Base-by-base conservation (phyloP, 148 eudicot genomes). In the Salicornia ramosissima region DNA sequence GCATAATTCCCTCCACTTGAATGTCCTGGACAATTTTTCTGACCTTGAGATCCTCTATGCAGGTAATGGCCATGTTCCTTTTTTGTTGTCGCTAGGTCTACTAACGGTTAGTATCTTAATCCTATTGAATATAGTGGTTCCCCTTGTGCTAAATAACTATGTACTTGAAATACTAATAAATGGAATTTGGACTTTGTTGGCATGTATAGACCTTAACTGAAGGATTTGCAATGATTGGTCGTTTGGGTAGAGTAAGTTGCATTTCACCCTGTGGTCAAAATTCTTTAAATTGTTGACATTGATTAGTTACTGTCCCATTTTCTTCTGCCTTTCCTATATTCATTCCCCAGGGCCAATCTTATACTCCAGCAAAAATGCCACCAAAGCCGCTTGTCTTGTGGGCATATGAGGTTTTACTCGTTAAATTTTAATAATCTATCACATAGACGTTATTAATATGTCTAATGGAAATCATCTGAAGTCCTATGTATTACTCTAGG, bases 161-260 rank as follows among this genome's bases (percentile, higher is more conserved):
- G 5, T 49, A 21, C 42, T 49, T 7, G 12, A 60, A 64, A 33
- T 43, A 67, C 64, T 40, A 22, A 61, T 36, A 6, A 70, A 54
- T 36, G 31, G 21, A 54, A 34, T 33, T 67, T 52, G 61, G 64
- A 57, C 75, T 54, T 39, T 59, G 55, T 77, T 55, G 58, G 39
- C 51, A 42, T 54, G 71, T 76, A 36, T 83, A 94, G 98, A 94
- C 98, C 62, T 78, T 94, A 76, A 87, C 91, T 0, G 97, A 75
- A 83, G 98, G 97, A 49, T 88, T 94, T 87, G 98, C 98, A 33
- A 86, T 94, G 96, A 90, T 94, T 80, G 98, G 98, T 53, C 92
- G 98, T 30, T 57, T 88, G 88, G 98, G 97, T 45, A 87, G 80
- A 90, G 97, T 90, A 78, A 79, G 71, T 60, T 55, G 55, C 33